Base-by-base conservation (phyloP, 345 rosid species). In the Salix exigua region DNA sequence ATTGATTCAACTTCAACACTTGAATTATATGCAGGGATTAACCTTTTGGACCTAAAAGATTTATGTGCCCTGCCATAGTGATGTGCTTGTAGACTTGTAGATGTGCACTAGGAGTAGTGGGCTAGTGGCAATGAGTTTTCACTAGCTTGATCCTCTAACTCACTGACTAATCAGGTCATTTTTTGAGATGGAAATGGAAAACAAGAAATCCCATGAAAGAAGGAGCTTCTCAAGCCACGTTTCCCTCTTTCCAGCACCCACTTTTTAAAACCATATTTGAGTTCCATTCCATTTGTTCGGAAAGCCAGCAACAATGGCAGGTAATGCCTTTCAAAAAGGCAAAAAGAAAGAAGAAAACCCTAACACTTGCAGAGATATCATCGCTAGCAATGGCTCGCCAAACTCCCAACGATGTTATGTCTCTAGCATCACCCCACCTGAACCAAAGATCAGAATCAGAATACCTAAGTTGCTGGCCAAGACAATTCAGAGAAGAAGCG, bases 401-500 rank as follows among this genome's bases (percentile, higher is more conserved):
- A 66, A 72, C 51, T 40, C 76, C 21, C 53, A 74, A 11, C 33
- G 26, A 11, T 40, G 75, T 1, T 38, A 73, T 70, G 77, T 77
- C 40, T 77, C 42, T 2, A 67, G 55, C 46, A 67, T 69, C 50
- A 31, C 75, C 60, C 50, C 76, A 14, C 28, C 69, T 53, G 84
- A 71, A 42, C 77, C 75, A 33, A 84, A 63, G 38, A 78, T 84
- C 12, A 73, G 83, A 44, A 75, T 83, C 81, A 82, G 70, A 75
- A 62, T 78, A 35, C 87, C 84, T 1, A 79, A 71, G 60, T n/a
- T 51, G 18, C 8, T 89, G 68, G 73, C 46, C 44, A 81, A 84
- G 77, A 75, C 70, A 44, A 72, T 42, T 65, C 85, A 72, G 26
- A 77, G 68, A 23, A 81, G 60, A 55, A 70, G 62, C 4, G 7